phyloP scores from a whole-genome alignment of 768 basidiomycete genomes.

The Rhizopogon vesiculosus region DNA sequence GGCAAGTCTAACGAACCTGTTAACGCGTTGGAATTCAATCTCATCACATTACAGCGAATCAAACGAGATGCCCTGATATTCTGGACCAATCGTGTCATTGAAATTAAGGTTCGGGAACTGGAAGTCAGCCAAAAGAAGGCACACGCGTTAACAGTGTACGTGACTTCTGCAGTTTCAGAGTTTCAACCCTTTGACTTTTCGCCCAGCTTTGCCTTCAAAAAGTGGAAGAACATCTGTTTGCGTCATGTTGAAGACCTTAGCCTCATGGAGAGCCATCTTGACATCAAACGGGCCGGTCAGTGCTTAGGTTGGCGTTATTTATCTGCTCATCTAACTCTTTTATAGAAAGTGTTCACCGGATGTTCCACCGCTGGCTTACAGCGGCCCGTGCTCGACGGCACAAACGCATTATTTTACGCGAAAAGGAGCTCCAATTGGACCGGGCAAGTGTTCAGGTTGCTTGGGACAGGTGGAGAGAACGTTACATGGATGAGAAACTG shows the following conservation, averaged over 20 bases:
- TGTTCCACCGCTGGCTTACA: conserved; percentile 68
- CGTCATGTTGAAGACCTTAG: conserved; percentile 68
- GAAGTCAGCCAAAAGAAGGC: conserved; percentile 49
- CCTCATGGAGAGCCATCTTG: conserved; percentile 80
- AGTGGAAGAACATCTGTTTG: conserved; percentile 61
- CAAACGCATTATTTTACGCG: conserved; percentile 52
- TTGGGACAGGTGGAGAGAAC: conserved; percentile 82
- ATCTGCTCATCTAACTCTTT: conserved; percentile 1
- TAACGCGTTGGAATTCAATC: not conserved
- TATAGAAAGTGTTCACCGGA: conserved; percentile 60
- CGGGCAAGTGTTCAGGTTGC: conserved; percentile 43
- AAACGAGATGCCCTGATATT: conserved; percentile 40
- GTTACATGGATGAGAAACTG: conserved; percentile 59
- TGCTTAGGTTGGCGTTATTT: conserved; percentile 1
- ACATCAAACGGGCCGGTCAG: conserved; percentile 76
- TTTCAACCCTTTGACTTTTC: conserved; percentile 9
- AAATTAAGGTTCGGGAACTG: conserved; percentile 69
- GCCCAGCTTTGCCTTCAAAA: conserved; percentile 51
- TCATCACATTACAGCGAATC: conserved; percentile 40
- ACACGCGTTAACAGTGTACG: conserved; percentile 33
- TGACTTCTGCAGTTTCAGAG: not conserved
- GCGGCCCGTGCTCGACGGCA: conserved; percentile 58
- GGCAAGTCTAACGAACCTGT: conserved; percentile 25
- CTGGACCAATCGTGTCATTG: conserved; percentile 76
- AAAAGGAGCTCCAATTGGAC: conserved; percentile 60